These are phyloP conservation scores for Colletotrichum tropicicola DNA, from an alignment of 2,329 filamentous ascomycete genomes.

Conservation along the genomic window DNA sequence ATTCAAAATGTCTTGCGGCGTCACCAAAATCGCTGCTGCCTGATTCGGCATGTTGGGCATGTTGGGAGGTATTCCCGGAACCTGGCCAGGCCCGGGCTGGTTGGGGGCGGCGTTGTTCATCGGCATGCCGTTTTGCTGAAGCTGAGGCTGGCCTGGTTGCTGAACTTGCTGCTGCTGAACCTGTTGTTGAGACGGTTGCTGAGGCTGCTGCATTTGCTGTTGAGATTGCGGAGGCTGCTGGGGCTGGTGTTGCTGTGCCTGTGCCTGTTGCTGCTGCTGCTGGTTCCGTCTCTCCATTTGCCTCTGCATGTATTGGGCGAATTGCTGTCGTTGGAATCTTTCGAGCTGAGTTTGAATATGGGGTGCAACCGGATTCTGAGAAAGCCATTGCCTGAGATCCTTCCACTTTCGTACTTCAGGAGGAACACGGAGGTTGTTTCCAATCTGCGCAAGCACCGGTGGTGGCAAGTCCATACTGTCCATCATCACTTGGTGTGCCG, in stretches of 20 bases:
- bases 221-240: slow-evolving; percentile 37
- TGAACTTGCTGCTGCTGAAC: slow-evolving; percentile 31
- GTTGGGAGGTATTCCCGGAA: slow-evolving; percentile 32
- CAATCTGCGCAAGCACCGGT: slow-evolving; percentile 41
- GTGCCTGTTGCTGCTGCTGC: slow-evolving; percentile 33
- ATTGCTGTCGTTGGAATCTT: slow-evolving; percentile 49
- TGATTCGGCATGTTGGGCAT: slow-evolving; percentile 31
- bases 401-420: slow-evolving; percentile 58
- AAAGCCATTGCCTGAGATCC: slow-evolving; percentile 54
- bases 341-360: slow-evolving; percentile 42
- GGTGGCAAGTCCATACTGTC: slow-evolving; percentile 58
- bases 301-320: slow-evolving; percentile 37
- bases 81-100: slow-evolving; percentile 19
- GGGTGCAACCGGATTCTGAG: slow-evolving; percentile 45
- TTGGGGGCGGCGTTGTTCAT: not conserved
- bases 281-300: slow-evolving; percentile 29
- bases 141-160: slow-evolving; percentile 32
- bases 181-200: slow-evolving; percentile 34
- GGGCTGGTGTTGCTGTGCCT: slow-evolving; percentile 37
- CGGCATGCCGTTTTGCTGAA: slow-evolving; percentile 28
- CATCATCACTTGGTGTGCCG: slow-evolving; percentile 51
- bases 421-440: slow-evolving; percentile 41
- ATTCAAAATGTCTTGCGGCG: slow-evolving; percentile 37
- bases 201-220: slow-evolving; percentile 34
- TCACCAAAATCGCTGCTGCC: slow-evolving; percentile 32